phyloP scores from a whole-genome alignment of 2,329 filamentous ascomycete species.

The Trichoderma sp. region DNA sequence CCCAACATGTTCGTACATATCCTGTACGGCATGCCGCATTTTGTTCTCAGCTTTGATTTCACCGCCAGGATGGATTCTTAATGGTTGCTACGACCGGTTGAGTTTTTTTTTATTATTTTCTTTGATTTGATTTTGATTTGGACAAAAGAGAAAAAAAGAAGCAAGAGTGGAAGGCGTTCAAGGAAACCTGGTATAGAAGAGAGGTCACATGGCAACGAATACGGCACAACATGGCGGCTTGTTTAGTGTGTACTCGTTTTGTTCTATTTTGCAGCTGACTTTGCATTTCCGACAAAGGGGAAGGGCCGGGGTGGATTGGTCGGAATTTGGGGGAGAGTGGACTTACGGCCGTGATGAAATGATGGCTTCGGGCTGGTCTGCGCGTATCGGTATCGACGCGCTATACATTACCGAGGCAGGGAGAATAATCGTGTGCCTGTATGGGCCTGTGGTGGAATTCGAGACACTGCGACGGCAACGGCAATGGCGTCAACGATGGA shows the following conservation, averaged over 20 bases:
- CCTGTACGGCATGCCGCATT: background rate
- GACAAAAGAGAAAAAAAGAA: slow-evolving; percentile 16
- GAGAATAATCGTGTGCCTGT: slow-evolving; percentile 4
- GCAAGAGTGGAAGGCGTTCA: slow-evolving; percentile 20
- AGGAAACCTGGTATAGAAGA: slow-evolving; percentile 23
- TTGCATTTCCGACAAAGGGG: background rate
- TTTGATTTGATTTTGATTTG: slow-evolving; percentile 22
- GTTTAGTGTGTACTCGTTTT: slow-evolving; percentile 11
- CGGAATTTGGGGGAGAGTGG: background rate
- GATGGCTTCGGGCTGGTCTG: background rate
- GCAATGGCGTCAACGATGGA: slow-evolving; percentile 5
- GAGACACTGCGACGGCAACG: slow-evolving; percentile 11
- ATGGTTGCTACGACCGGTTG: slow-evolving; percentile 15
- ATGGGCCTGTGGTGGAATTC: background rate
- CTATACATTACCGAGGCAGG: background rate
- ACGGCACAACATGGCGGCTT: slow-evolving; percentile 20
- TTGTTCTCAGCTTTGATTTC: background rate
- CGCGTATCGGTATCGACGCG: background rate
- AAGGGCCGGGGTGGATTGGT: background rate
- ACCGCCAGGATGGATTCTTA: slow-evolving; percentile 10
- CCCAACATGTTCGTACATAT: background rate
- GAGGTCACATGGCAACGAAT: slow-evolving; percentile 23
- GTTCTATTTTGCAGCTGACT: background rate
- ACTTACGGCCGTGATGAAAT: background rate
- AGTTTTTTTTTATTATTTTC: slow-evolving; percentile 12